Evolutionary conservation across 495 filamentous ascomycete species (phyloP).

Genomic region (Beverwykella pulmonaria): DNA sequence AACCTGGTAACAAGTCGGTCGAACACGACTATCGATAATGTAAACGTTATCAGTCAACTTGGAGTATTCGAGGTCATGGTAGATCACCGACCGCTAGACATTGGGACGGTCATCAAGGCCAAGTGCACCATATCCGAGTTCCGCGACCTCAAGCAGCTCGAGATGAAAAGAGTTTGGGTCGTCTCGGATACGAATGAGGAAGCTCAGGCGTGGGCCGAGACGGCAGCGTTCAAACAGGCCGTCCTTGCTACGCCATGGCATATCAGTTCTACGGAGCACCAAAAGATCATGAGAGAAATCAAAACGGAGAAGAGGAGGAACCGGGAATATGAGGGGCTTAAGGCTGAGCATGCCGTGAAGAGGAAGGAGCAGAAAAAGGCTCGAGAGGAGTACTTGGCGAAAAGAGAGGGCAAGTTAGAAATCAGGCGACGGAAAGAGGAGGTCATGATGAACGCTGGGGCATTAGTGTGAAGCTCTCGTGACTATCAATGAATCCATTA

Average conservation of each 20-base stretch:
- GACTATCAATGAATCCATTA: not conserved
- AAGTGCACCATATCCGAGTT: conserved; percentile 73
- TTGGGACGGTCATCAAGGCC: conserved; percentile 72
- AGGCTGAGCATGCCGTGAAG: conserved; percentile 47
- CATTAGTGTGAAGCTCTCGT: conserved; percentile 13
- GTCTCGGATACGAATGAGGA: conserved; percentile 59
- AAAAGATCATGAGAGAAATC: conserved; percentile 54
- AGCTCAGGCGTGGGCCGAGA: conserved; percentile 73
- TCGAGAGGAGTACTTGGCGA: conserved; percentile 45
- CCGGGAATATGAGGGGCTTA: conserved; percentile 43
- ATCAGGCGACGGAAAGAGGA: conserved; percentile 26
- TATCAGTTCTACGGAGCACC: conserved; percentile 57
- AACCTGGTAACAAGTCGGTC: conserved; percentile 36
- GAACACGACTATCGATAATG: conserved; percentile 40
- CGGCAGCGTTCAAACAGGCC: conserved; percentile 61
- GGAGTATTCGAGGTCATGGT: conserved; percentile 38
- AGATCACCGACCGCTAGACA: conserved; percentile 50
- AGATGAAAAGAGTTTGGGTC: conserved; percentile 64
- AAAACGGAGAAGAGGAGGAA: conserved; percentile 42
- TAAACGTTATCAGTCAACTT: conserved; percentile 27
- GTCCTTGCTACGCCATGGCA: conserved; percentile 72
- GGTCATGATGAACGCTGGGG: conserved; percentile 35
- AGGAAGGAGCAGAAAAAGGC: conserved; percentile 41
- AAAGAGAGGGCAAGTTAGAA: conserved; percentile 28
- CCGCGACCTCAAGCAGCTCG: conserved; percentile 64